Conservation (phyloP, 1,139 yeast species). For the Geotrichum siamense region DNA sequence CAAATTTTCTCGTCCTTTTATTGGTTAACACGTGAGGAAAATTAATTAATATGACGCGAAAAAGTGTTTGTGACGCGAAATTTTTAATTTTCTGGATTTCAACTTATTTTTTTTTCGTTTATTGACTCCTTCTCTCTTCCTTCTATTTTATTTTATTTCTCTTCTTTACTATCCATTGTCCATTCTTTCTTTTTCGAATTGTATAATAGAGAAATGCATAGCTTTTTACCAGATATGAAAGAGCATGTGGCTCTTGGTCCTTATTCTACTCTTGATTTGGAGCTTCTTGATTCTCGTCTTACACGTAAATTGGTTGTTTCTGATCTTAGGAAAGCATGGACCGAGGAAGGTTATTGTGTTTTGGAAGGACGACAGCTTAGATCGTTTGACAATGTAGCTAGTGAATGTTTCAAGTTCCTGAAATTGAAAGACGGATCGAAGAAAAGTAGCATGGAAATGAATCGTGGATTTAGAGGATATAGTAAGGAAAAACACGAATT, state of each 20-base stretch:
- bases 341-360: slow-evolving; percentile 17
- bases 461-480: slow-evolving; percentile 2
- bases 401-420: not conserved
- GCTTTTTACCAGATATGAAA: not conserved
- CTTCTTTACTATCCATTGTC: not conserved
- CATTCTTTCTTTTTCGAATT: not conserved
- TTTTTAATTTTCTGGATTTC: too few relatives aligned
- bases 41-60: too few relatives aligned
- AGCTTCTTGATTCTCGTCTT: slow-evolving; percentile 12
- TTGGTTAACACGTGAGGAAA: too few relatives aligned
- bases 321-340: slow-evolving; percentile 11
- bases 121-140: too few relatives aligned
- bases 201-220: not conserved
- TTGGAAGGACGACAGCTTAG: not conserved
- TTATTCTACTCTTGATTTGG: slow-evolving; percentile 11
- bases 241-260: not conserved
- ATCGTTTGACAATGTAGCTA: not conserved
- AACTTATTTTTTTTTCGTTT: too few relatives aligned
- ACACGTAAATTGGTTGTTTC: slow-evolving; percentile 10
- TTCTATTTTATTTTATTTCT: too few relatives aligned
- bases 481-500: not conserved
- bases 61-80: too few relatives aligned
- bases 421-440: not conserved
- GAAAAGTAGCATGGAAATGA: not conserved
- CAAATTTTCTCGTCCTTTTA: too few relatives aligned